phyloP scores from a whole-genome alignment of 371 early-diverging fungal species.

The Batkoa obscura region DNA sequence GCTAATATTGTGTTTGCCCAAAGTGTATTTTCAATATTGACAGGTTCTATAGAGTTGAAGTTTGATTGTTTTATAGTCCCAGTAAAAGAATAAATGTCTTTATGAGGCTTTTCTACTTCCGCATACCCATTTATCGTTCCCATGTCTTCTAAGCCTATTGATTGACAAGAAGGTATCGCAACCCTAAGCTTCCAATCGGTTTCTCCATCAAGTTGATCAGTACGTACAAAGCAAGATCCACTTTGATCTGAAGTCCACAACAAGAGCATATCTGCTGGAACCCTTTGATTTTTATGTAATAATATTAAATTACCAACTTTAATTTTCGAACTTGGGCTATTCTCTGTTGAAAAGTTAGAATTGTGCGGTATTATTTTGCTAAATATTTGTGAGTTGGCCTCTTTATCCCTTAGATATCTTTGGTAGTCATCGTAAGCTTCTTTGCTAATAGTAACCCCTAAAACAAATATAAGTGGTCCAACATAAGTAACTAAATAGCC shows the following conservation, averaged over 20 bases:
- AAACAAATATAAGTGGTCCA: conserved; percentile 88
- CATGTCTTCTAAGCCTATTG: conserved; percentile 16
- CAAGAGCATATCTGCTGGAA: conserved; percentile 85
- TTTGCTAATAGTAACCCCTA: conserved; percentile 84
- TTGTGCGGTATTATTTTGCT: no score
- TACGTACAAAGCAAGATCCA: conserved; percentile 94
- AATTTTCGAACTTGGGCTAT: conserved; percentile 56
- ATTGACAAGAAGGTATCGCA: conserved; percentile 65
- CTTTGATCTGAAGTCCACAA: conserved; percentile 64
- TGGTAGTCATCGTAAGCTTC: conserved; percentile 94
- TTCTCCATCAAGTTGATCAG: conserved; percentile 99
- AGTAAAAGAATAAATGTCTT: conserved; percentile 90
- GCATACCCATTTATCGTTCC: neutral
- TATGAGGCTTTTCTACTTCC: conserved; percentile 40
- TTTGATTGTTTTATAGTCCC: conserved; percentile 26
- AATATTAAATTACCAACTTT: conserved; percentile 87
- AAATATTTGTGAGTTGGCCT: conserved; percentile 68
- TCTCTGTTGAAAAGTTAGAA: no score
- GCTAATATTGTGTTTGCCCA: conserved; percentile 98
- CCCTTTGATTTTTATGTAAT: conserved; percentile 79
- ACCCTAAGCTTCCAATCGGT: conserved; percentile 97
- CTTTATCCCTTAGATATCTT: conserved; percentile 75
- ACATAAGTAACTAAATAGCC: conserved; percentile 89
- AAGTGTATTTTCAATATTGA: conserved; percentile 85
- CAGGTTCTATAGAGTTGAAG: conserved; percentile 22